These are phyloP conservation scores for Mucor mucedo DNA, from an alignment of 371 early-diverging fungal species.

Conservation along the genomic window DNA sequence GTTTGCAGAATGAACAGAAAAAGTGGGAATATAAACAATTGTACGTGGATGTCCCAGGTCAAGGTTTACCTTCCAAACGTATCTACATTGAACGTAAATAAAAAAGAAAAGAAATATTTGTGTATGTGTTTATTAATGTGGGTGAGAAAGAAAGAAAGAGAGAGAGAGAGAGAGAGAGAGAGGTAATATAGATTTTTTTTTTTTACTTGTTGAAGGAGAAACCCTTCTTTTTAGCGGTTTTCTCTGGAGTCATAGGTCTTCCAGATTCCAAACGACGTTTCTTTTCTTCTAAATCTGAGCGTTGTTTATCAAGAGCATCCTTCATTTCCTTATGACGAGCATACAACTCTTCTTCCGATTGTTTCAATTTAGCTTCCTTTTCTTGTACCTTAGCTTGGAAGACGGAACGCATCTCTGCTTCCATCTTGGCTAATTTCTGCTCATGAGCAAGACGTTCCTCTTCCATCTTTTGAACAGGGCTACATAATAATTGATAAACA, in stretches of 20 bases:
- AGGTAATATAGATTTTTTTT: background rate
- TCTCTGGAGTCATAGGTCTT: conserved; percentile 86
- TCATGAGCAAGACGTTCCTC: conserved; percentile 93
- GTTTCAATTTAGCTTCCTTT: conserved; percentile 96
- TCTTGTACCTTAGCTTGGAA: conserved; percentile 98
- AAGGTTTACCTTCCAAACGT: conserved; percentile 33
- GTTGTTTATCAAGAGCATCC: conserved; percentile 93
- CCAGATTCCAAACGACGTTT: conserved; percentile 86
- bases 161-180: background rate
- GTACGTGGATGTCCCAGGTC: conserved; percentile 59
- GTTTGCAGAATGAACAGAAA: conserved; percentile 32
- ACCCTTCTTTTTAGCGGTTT: conserved; percentile 81
- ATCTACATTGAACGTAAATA: conserved; percentile 24
- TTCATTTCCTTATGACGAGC: conserved; percentile 97
- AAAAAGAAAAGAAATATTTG: conserved; percentile 3
- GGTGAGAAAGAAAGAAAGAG: no score
- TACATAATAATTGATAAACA: conserved; percentile 24
- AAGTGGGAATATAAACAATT: conserved; percentile 59
- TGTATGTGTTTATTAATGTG: background rate
- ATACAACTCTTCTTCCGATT: conserved; percentile 95
- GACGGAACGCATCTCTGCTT: conserved; percentile 96
- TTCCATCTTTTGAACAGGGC: conserved; percentile 89
- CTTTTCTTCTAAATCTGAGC: conserved; percentile 92
- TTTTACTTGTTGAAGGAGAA: conserved; percentile 75
- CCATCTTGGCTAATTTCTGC: conserved; percentile 96